These are phyloP conservation scores for Euphorbia celastroides DNA, from an alignment of 441 rosid species.

Conservation along the genomic window DNA sequence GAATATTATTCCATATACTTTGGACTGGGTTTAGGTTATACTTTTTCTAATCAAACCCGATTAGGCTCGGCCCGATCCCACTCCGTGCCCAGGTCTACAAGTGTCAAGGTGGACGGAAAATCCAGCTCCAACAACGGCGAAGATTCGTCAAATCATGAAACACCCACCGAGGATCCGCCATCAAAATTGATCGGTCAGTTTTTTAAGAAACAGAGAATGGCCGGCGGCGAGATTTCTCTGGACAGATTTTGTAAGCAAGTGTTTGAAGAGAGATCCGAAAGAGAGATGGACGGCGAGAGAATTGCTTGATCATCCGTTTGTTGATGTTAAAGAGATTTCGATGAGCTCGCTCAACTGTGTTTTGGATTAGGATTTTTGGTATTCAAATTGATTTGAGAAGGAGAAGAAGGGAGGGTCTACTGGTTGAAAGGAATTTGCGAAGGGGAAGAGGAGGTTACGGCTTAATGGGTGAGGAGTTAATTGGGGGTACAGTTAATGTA, in stretches of 20 bases:
- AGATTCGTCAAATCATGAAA: neutral
- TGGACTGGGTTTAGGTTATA: no score
- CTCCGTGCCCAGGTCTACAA: no score
- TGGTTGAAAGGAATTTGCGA: no score
- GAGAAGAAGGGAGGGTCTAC: no score
- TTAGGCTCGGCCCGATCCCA: no score
- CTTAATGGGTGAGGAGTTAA: no score
- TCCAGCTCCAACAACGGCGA: neutral
- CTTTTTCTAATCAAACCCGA: no score
- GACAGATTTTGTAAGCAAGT: slow-evolving; percentile 56
- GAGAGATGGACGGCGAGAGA: slow-evolving; percentile 56
- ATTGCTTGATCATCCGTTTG: slow-evolving; percentile 67
- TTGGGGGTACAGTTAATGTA: no score
- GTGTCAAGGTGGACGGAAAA: slow-evolving; percentile 22
- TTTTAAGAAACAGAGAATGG: slow-evolving; percentile 24
- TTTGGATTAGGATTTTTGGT: slow-evolving; percentile 70
- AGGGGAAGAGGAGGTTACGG: no score
- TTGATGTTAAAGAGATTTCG: slow-evolving; percentile 21
- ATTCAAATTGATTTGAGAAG: no score
- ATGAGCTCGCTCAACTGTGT: slow-evolving; percentile 60
- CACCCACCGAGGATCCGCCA: slow-evolving; percentile 25
- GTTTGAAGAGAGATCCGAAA: slow-evolving; percentile 48
- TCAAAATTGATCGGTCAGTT: slow-evolving; percentile 35
- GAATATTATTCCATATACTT: no score
- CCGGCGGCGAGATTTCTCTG: slow-evolving; percentile 51